Evolutionary conservation across 2,329 filamentous ascomycete species (phyloP).

Genomic region (Lasiodiplodia theobromae): DNA sequence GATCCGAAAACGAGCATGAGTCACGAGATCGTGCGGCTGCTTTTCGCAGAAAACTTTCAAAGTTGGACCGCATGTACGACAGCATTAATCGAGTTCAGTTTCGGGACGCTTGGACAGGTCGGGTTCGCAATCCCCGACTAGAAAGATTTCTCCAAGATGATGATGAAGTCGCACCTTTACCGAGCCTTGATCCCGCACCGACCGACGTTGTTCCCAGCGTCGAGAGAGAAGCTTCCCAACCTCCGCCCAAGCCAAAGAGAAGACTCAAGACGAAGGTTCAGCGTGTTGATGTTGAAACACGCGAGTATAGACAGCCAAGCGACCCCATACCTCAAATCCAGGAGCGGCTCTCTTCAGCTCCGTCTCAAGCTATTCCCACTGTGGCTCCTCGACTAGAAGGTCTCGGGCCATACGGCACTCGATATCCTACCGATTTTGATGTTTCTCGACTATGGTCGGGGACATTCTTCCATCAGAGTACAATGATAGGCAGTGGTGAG

Average conservation of each 20-base stretch:
- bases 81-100: constrained; percentile 17
- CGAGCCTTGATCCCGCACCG: not conserved
- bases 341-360: not conserved
- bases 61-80: constrained; percentile 40
- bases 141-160: constrained; percentile 44
- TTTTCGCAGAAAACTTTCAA: constrained; percentile 45
- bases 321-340: constrained; percentile 40
- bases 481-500: constrained; percentile 65
- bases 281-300: constrained; percentile 55
- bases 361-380: not conserved
- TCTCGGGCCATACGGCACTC: constrained; percentile 56
- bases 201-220: not conserved
- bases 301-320: constrained; percentile 55
- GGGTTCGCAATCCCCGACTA: constrained; percentile 39
- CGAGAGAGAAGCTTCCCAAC: not conserved
- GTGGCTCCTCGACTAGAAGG: constrained; percentile 44
- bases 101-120: constrained; percentile 29
- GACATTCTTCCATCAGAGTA: constrained; percentile 63
- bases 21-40: constrained; percentile 44
- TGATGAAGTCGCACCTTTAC: constrained; percentile 35
- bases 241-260: constrained; percentile 16
- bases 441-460: constrained; percentile 57
- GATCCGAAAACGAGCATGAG: constrained; percentile 48
- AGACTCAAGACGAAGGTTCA: constrained; percentile 50
- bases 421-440: constrained; percentile 62